phyloP scores from a whole-genome alignment of 1,284 basidiomycete genomes.

The Leucoagaricus sp. region DNA sequence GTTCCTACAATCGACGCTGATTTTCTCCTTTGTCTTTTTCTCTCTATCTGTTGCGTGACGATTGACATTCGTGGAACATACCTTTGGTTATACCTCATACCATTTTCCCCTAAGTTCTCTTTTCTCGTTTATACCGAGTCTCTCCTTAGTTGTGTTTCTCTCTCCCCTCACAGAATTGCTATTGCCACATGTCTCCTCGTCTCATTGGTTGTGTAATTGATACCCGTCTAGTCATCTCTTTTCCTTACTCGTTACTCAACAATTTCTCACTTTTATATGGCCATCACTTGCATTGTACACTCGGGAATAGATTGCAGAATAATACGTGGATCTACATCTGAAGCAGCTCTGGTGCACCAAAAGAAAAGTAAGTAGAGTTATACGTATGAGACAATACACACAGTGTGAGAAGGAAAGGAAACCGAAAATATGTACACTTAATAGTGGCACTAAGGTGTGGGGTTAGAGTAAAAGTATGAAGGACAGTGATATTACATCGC shows the following conservation, averaged over 20 bases:
- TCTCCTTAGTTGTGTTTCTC: conserved; percentile 12
- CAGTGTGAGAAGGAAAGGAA: background rate
- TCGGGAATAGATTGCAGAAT: conserved; percentile 28
- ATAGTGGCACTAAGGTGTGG: no score
- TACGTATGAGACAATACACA: background rate
- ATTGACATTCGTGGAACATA: conserved; percentile 13
- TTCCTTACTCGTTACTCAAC: conserved; percentile 13
- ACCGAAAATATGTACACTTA: background rate
- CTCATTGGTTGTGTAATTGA: background rate
- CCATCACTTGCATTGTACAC: conserved; percentile 25
- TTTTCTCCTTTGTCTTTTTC: conserved; percentile 15
- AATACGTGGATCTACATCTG: conserved; percentile 27
- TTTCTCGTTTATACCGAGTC: background rate
- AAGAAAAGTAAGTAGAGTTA: background rate
- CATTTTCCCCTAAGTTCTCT: background rate
- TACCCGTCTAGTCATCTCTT: background rate
- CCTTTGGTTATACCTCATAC: conserved; percentile 9
- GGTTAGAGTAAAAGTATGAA: background rate
- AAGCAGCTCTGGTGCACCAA: background rate
- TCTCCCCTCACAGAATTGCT: conserved; percentile 15
- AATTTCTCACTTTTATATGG: conserved; percentile 1
- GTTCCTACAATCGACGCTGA: conserved; percentile 11
- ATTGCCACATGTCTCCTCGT: conserved; percentile 10
- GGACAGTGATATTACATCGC: background rate
- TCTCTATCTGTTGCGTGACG: conserved; percentile 12